These are phyloP conservation scores for Russula earlei DNA, from an alignment of 768 basidiomycete species.

Conservation along the genomic window DNA sequence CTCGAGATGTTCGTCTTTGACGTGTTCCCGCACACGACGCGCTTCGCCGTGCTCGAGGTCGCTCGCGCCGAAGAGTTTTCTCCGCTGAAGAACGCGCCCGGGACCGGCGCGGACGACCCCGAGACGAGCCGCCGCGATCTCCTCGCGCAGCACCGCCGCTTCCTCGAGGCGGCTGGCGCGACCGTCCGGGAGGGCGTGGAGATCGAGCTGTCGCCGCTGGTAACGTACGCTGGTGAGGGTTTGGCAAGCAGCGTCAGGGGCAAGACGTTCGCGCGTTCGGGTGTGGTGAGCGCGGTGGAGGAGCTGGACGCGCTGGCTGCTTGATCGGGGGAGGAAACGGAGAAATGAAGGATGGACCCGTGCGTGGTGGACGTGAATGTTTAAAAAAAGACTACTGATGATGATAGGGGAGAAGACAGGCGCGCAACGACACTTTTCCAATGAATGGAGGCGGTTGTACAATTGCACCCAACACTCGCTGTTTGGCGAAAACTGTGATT, in stretches of 20 bases:
- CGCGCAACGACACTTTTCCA: too few species aligned
- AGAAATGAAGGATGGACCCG: neutral
- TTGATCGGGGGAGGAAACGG: neutral
- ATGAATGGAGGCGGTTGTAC: neutral
- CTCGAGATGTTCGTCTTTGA: conserved; percentile 98
- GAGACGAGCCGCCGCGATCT: conserved; percentile 86
- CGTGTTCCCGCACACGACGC: conserved; percentile 86
- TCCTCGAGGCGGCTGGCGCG: conserved; percentile 74
- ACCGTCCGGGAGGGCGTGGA: conserved; percentile 62
- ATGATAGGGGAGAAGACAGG: neutral
- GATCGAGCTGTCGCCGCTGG: conserved; percentile 83
- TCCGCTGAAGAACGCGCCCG: conserved; percentile 95
- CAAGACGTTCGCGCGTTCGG: conserved; percentile 67
- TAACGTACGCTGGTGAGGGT: conserved; percentile 91
- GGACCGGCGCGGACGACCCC: conserved; percentile 82
- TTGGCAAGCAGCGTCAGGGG: conserved; percentile 76
- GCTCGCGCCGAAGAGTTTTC: conserved; percentile 86
- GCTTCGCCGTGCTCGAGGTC: conserved; percentile 84
- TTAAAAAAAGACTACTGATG: neutral
- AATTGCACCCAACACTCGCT: neutral
- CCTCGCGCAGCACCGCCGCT: conserved; percentile 77
- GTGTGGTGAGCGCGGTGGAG: conserved; percentile 52
- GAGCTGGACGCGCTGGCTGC: conserved; percentile 62
- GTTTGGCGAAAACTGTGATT: too few species aligned
- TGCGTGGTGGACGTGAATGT: neutral